Evolutionary conservation across 2,329 filamentous ascomycete species (phyloP).

Genomic region (Penicillium sp.): DNA sequence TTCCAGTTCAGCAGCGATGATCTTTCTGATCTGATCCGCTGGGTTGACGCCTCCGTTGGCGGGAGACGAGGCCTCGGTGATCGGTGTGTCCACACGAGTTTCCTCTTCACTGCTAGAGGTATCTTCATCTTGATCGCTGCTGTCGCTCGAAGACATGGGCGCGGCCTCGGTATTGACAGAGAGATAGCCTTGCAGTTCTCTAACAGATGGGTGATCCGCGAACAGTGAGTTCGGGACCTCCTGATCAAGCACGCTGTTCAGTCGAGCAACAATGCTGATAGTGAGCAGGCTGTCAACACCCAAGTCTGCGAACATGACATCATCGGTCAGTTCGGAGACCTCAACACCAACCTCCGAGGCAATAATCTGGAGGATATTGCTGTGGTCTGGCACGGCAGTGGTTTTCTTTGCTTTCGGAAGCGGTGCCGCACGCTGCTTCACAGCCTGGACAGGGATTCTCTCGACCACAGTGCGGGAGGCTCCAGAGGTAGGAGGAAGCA

Average conservation of each 20-base stretch:
- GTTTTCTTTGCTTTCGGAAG: not conserved
- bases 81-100: no score
- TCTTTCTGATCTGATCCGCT: no score
- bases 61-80: no score
- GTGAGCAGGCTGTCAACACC: not conserved
- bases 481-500: not conserved
- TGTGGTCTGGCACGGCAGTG: not conserved
- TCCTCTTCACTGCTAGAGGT: no score
- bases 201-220: not conserved
- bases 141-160: no score
- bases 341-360: not conserved
- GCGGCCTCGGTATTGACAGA: no score
- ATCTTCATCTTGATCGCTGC: no score
- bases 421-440: not conserved
- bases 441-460: not conserved
- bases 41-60: no score
- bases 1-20: no score
- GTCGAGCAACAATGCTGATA: not conserved
- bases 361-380: not conserved
- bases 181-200: no score
- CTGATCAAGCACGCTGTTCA: not conserved
- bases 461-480: not conserved
- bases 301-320: not conserved
- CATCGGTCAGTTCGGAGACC: not conserved
- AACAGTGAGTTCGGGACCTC: not conserved